Percentiles rank a stretch among this genome's conserved stretches.
Conservation (phyloP, 2,329 filamentous ascomycete genomes). For the Fonsecaea multimorphosa region DNA sequence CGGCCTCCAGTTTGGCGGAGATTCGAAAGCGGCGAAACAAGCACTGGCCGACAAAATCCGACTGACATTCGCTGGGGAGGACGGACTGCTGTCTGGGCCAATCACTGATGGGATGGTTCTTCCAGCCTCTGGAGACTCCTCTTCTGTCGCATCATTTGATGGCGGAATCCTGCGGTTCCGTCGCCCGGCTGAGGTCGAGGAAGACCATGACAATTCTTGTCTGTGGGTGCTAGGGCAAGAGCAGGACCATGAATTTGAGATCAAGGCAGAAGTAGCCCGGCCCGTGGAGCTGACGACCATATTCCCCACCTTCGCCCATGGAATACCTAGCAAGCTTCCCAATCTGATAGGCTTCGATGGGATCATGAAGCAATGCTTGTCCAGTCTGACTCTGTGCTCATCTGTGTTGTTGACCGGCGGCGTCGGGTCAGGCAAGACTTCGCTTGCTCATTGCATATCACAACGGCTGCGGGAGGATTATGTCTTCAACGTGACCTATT, state of each 20-base stretch:
- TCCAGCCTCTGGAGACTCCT: conserved; percentile 63
- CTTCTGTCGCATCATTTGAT: conserved; percentile 69
- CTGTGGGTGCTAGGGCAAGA: conserved; percentile 81
- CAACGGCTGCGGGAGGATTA: conserved; percentile 73
- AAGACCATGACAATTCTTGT: conserved; percentile 41
- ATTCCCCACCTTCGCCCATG: conserved; percentile 58
- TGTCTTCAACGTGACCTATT: conserved; percentile 83
- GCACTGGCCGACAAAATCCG: conserved; percentile 73
- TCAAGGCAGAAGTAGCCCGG: conserved; percentile 74
- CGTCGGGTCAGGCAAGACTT: conserved; percentile 88
- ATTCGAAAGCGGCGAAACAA: conserved; percentile 81
- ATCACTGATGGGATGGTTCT: conserved; percentile 88
- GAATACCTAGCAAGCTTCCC: conserved; percentile 61
- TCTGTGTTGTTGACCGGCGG: conserved; percentile 89
- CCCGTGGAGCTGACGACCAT: conserved; percentile 59
- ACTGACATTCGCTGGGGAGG: conserved; percentile 62
- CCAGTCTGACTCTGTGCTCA: conserved; percentile 80
- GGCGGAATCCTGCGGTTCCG: conserved; percentile 80
- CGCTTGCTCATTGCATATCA: conserved; percentile 76
- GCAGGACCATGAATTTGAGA: conserved; percentile 72
- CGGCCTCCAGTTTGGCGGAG: conserved; percentile 83
- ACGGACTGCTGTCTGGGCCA: conserved; percentile 77
- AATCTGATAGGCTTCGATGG: conserved; percentile 83
- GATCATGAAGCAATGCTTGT: conserved; percentile 73
- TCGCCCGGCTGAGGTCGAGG: conserved; percentile 46